These are phyloP conservation scores for Cutaneotrichosporon cutaneum DNA, from an alignment of 1,284 basidiomycete genomes.

Conservation along the genomic window DNA sequence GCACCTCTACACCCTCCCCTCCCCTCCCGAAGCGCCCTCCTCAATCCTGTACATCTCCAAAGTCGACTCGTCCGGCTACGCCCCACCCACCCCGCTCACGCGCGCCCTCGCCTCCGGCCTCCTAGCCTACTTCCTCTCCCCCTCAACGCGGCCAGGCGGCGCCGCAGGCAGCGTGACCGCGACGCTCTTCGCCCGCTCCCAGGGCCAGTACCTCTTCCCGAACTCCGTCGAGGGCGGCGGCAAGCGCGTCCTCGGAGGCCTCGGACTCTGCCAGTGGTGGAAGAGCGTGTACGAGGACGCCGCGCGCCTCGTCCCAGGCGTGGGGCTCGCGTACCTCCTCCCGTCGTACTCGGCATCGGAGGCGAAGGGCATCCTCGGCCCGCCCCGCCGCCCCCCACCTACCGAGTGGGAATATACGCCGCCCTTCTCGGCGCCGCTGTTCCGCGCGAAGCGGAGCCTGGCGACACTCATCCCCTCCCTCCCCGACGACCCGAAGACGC, in stretches of 20 bases:
- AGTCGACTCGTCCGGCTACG: conserved; percentile 85
- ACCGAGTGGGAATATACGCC: conserved; percentile 41
- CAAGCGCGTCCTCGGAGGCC: conserved; percentile 76
- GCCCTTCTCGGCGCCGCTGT: conserved; percentile 26
- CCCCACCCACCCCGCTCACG: conserved; percentile 59
- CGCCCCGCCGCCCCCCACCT: conserved; percentile 38
- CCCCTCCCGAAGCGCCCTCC: conserved; percentile 42
- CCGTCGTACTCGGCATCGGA: conserved; percentile 72
- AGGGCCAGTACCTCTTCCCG: conserved; percentile 90
- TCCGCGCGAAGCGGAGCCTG: conserved; percentile 43
- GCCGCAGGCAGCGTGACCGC: conserved; percentile 61
- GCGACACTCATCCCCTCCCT: conserved; percentile 79
- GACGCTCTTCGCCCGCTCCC: conserved; percentile 87
- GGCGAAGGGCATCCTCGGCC: conserved; percentile 63
- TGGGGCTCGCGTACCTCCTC: conserved; percentile 60
- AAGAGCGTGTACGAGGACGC: conserved; percentile 66
- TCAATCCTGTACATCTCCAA: conserved; percentile 89
- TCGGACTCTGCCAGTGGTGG: conserved; percentile 90
- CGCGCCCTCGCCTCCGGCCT: conserved; percentile 67
- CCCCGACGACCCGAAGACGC: conserved; percentile 88
- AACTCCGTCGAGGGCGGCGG: conserved; percentile 69
- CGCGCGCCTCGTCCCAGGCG: conserved; percentile 48
- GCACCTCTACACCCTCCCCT: conserved; percentile 65
- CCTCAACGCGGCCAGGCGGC: conserved; percentile 62
- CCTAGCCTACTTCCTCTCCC: conserved; percentile 66